Conservation (phyloP, 2,329 filamentous ascomycete species). For the Pseudogymnoascus sp. region DNA sequence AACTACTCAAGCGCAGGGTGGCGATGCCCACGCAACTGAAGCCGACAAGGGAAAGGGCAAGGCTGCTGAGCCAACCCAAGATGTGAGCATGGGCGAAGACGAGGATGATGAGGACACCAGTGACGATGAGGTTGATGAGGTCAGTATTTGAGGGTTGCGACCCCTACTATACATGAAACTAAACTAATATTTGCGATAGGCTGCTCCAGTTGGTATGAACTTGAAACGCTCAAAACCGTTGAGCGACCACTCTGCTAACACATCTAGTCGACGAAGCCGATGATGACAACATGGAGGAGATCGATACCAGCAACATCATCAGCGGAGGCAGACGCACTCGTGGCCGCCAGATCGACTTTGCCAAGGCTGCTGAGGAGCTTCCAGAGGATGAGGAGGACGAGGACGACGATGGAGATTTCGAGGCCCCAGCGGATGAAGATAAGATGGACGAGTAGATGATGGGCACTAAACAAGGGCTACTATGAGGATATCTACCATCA, state of each 20-base stretch:
- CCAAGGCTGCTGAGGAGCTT: constrained; percentile 76
- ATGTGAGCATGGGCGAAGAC: constrained; percentile 60
- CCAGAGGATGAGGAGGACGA: constrained; percentile 69
- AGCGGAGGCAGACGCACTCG: constrained; percentile 72
- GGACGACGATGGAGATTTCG: constrained; percentile 63
- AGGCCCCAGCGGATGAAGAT: constrained; percentile 54
- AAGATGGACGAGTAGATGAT: constrained; percentile 55
- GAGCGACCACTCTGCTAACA: constrained; percentile 24
- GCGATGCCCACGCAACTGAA: constrained; percentile 32
- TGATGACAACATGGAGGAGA: constrained; percentile 79
- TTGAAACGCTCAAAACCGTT: constrained; percentile 17
- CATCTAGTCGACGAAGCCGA: constrained; percentile 59
- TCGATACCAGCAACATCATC: constrained; percentile 85
- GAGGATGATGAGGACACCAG: constrained; percentile 56
- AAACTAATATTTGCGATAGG: constrained; percentile 15
- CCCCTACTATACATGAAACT: constrained; percentile 1
- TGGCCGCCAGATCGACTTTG: constrained; percentile 86
- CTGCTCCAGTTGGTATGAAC: constrained; percentile 23
- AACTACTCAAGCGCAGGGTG: constrained; percentile 25
- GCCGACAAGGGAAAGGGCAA: constrained; percentile 82
- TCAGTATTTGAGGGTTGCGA: constrained; percentile 30
- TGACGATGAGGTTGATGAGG: constrained; percentile 59
- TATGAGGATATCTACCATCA: neutral
- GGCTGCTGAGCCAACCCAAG: constrained; percentile 45
- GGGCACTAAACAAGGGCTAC: neutral